Base-by-base conservation (phyloP, 495 filamentous ascomycete genomes). In the Penicillium tannophilum region DNA sequence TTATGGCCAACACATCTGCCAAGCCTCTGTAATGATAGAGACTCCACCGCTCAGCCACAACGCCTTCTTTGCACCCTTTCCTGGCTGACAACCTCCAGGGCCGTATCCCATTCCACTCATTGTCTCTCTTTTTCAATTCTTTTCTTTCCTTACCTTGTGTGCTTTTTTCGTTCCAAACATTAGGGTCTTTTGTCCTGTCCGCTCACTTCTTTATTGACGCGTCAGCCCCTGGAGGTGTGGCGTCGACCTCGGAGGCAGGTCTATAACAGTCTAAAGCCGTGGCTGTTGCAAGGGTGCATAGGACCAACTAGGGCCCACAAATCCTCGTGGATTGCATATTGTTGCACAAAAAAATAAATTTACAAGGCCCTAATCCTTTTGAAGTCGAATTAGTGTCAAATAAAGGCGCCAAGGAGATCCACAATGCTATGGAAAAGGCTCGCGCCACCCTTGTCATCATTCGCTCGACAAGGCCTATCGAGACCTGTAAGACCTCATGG, bases 41-140 rank as follows among this genome's bases (percentile, higher is more conserved):
- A 49, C 62, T 60, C 58, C 63, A 59, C 57, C 52, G 51, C 66
- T 69, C 53, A 69, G 63, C 66, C 69, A 65, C 61, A 67, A 43
- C 55, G 31, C 44, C 39, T 44, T 46, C 46, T 53, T 52, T 54
- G 24, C 28, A 35, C 19, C 42, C 23, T 39, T 48, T 58, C 43
- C 47, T 36, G 31, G 12, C 41, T 42, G 17, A 16, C 42, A 43
- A 39, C 33, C 30, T 61, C 14, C 46, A 52, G 60, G 65, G 54
- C 43, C 48, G 14, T 7, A 16, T 17, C 52, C 60, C 44, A 44
- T 55, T 49, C 66, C 59, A 63, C 50, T 59, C 61, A 26, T 65
- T 63, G 48, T 62, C 28, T 49, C 24, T 59, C 43, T 33, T 59
- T 55, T 36, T 50, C 44, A 33, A 46, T 47, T 55, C 41, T 61